A percentile compares a stretch with the other conserved stretches of the same genome.
Evolutionary conservation across 2,329 filamentous ascomycete species (phyloP).

Genomic region (Botrytis hyacinthi): DNA sequence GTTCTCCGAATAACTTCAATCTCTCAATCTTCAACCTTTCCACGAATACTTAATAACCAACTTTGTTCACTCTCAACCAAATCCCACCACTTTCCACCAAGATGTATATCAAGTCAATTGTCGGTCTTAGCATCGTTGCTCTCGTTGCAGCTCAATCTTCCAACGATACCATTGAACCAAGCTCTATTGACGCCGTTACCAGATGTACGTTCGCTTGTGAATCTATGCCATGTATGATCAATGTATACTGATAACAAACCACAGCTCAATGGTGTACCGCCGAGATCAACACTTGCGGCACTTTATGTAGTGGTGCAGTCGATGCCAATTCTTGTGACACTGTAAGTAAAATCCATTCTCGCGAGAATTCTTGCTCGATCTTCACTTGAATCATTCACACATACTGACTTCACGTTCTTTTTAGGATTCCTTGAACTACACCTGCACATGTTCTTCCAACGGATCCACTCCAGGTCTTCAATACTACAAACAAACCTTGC

Average conservation of each 20-base stretch:
- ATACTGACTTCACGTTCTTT: neutral
- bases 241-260: slow-evolving; percentile 25
- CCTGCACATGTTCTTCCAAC: slow-evolving; percentile 54
- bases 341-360: slow-evolving; percentile 45
- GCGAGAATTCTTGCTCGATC: neutral
- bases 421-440: slow-evolving; percentile 51
- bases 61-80: slow-evolving; percentile 12
- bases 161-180: slow-evolving; percentile 35
- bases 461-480: slow-evolving; percentile 53
- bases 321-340: slow-evolving; percentile 53
- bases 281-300: slow-evolving; percentile 58
- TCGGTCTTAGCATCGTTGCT: slow-evolving; percentile 35
- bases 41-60: neutral
- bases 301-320: slow-evolving; percentile 54
- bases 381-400: slow-evolving; percentile 15
- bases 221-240: neutral
- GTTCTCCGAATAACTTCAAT: neutral
- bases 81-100: slow-evolving; percentile 15
- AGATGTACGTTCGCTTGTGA: slow-evolving; percentile 28
- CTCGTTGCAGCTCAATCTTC: slow-evolving; percentile 25
- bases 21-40: neutral
- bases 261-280: slow-evolving; percentile 56
- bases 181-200: slow-evolving; percentile 22
- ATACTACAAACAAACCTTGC: slow-evolving; percentile 56
- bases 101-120: slow-evolving; percentile 36